phyloP scores from a whole-genome alignment of 2,329 filamentous ascomycete genomes.

The Fusarium continuum region DNA sequence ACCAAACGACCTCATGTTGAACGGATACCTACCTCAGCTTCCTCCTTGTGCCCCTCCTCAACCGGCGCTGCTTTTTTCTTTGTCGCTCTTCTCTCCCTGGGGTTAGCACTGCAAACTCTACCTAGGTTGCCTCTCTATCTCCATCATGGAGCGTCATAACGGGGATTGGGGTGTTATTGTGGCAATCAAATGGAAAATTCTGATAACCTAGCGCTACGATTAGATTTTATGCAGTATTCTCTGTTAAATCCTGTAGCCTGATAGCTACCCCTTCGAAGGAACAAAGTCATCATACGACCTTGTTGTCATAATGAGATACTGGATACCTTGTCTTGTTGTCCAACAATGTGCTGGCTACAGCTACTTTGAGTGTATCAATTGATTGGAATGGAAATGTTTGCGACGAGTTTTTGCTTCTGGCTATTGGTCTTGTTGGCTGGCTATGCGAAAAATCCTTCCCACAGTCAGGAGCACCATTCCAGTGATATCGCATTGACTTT shows the following conservation, averaged over 20 bases:
- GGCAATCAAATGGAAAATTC: conserved; percentile 26
- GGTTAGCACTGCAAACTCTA: conserved; percentile 30
- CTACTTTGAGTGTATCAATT: conserved; percentile 11
- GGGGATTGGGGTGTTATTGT: conserved; percentile 2
- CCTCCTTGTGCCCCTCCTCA: conserved; percentile 34
- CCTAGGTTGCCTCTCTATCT: conserved; percentile 27
- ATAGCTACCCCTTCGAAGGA: too few species aligned
- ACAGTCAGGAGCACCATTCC: too few species aligned
- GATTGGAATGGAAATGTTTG: conserved; percentile 19
- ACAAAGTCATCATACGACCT: neutral
- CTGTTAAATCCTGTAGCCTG: neutral
- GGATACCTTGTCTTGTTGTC: conserved; percentile 12
- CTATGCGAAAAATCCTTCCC: neutral
- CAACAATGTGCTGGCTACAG: conserved; percentile 26
- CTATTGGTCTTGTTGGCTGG: neutral
- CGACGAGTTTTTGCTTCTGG: conserved; percentile 18
- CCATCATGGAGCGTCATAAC: conserved; percentile 31
- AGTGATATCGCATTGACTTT: too few species aligned
- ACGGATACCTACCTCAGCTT: conserved; percentile 31
- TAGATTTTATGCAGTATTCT: neutral
- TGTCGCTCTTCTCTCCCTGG: conserved; percentile 37
- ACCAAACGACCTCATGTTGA: conserved; percentile 23
- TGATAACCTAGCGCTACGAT: neutral
- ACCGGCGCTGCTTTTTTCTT: conserved; percentile 17
- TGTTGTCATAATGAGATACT: conserved; percentile 3